Evolutionary conservation across 2,329 filamentous ascomycete species (phyloP).

Genomic region (Neoascochyta sp.): DNA sequence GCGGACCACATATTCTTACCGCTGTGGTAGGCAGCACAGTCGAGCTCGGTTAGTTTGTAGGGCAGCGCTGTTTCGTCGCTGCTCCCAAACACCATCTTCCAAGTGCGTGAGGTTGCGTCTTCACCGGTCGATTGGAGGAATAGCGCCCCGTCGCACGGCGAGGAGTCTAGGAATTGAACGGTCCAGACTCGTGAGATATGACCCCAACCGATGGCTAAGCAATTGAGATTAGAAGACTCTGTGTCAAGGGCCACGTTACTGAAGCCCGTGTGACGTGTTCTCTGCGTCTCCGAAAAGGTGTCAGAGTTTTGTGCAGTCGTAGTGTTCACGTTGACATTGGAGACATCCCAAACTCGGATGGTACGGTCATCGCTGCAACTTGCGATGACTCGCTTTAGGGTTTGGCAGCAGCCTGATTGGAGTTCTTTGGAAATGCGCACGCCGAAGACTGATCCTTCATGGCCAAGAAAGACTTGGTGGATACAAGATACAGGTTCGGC

Average conservation of each 20-base stretch:
- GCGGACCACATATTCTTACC: constrained; percentile 90
- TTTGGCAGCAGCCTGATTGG: constrained; percentile 25
- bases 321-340: constrained; percentile 39
- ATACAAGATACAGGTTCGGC: constrained; percentile 34
- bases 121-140: constrained; percentile 75
- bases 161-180: constrained; percentile 59
- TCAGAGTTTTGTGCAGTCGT: constrained; percentile 15
- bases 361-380: constrained; percentile 96
- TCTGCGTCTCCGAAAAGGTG: constrained; percentile 20
- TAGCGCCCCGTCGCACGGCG: constrained; percentile 37
- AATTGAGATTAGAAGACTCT: constrained; percentile 26
- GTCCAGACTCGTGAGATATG: constrained; percentile 89
- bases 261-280: constrained; percentile 45
- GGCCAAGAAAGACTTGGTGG: constrained; percentile 60
- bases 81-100: constrained; percentile 45
- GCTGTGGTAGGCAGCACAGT: constrained; percentile 62
- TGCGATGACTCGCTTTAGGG: constrained; percentile 62
- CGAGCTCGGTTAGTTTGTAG: constrained; percentile 50
- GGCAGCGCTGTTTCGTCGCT: constrained; percentile 1
- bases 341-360: constrained; percentile 82
- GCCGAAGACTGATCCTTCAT: constrained; percentile 92
- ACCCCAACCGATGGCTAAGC: constrained; percentile 72
- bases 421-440: constrained; percentile 65
- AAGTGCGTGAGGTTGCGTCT: constrained; percentile 72
- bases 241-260: constrained; percentile 31